phyloP scores from a whole-genome alignment of 2,329 filamentous ascomycete species.

The Cercospora sp. region DNA sequence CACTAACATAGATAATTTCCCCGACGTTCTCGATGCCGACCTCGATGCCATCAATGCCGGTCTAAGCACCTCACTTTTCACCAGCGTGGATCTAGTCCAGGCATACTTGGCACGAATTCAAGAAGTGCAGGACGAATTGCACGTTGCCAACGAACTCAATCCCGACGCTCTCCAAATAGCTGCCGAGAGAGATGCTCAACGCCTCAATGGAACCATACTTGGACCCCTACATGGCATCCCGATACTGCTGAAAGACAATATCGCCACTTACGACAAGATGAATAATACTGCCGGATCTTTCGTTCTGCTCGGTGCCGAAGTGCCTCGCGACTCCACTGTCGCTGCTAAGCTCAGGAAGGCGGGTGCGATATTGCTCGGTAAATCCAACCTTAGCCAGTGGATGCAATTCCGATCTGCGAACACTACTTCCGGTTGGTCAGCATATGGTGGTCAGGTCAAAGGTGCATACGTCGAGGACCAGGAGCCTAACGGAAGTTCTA shows the following conservation, averaged over 20 bases:
- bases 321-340: constrained; percentile 17
- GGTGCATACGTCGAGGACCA: constrained; percentile 17
- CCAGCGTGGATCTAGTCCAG: constrained; percentile 5
- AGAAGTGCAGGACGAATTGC: constrained; percentile 7
- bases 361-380: constrained; percentile 21
- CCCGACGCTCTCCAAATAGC: constrained; percentile 28
- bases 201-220: constrained; percentile 38
- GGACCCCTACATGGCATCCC: constrained; percentile 45
- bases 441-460: constrained; percentile 19
- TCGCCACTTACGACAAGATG: constrained; percentile 22
- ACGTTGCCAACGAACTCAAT: constrained; percentile 17
- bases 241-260: constrained; percentile 41
- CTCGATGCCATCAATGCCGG: constrained; percentile 53
- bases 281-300: constrained; percentile 21
- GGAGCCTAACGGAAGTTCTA: constrained; percentile 16
- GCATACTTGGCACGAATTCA: constrained; percentile 10
- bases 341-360: constrained; percentile 20
- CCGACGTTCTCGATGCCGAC: constrained; percentile 52
- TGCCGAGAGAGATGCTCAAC: constrained; percentile 42
- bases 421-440: constrained; percentile 18
- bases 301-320: constrained; percentile 20
- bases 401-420: constrained; percentile 10
- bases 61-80: constrained; percentile 45
- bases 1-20: constrained; percentile 29
- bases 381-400: constrained; percentile 25